These are phyloP conservation scores for Aureobasidium sp. DNA, from an alignment of 2,329 filamentous ascomycete species.

Conservation along the genomic window DNA sequence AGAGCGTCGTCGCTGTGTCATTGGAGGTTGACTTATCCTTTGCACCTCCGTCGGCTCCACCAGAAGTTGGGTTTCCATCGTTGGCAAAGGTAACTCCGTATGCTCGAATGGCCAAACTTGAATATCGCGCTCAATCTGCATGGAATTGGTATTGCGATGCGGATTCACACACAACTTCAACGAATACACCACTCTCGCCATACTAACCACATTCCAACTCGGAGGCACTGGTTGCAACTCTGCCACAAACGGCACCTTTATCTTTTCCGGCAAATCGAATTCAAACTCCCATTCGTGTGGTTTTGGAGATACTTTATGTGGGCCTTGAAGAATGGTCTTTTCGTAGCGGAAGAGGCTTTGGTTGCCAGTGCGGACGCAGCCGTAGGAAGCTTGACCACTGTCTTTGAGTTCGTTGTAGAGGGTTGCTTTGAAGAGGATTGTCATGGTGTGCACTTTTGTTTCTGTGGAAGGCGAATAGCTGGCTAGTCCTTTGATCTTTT, in stretches of 20 bases:
- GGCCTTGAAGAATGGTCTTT: background rate
- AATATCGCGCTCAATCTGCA: background rate
- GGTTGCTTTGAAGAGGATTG: background rate
- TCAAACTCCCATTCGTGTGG: background rate
- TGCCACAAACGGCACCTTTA: conserved; percentile 2
- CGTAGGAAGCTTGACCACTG: background rate
- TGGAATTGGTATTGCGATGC: background rate
- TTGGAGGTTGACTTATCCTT: background rate
- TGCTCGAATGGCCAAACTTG: background rate
- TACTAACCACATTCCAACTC: background rate
- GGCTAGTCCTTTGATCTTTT: background rate
- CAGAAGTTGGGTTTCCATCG: background rate
- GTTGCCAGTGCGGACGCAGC: background rate
- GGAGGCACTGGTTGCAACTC: background rate
- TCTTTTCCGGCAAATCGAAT: background rate
- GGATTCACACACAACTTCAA: background rate
- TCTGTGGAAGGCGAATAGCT: background rate
- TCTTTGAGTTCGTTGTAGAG: background rate
- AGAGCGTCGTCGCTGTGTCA: background rate
- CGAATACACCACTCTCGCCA: background rate
- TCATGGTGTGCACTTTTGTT: background rate
- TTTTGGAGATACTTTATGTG: background rate
- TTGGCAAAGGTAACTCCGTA: background rate
- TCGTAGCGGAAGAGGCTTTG: conserved; percentile 1
- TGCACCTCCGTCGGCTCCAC: background rate